Evolutionary conservation across 352 stramenopile species (phyloP).

Genomic region (Elongisporangium undulatum): DNA sequence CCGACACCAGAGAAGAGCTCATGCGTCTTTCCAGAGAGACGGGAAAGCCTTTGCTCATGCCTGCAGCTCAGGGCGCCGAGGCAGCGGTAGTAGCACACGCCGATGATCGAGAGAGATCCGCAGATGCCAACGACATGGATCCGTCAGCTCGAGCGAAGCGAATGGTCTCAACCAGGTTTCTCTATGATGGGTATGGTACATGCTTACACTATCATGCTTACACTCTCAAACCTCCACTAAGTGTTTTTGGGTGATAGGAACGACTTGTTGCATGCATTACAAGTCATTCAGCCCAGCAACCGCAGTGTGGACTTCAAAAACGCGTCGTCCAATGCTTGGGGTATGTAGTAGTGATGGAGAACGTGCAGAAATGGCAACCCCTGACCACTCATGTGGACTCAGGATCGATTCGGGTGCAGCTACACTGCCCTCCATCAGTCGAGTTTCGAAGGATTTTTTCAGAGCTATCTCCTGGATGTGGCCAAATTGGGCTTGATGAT

Average conservation of each 20-base stretch:
- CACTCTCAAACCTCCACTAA: not conserved
- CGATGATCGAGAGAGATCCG: not conserved
- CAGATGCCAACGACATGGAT: slow-evolving; percentile 1
- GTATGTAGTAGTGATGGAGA: slow-evolving; percentile 8
- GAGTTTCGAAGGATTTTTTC: slow-evolving; percentile 45
- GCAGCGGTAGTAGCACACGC: not conserved
- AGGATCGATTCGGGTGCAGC: slow-evolving; percentile 61
- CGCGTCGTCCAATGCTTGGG: slow-evolving; percentile 20
- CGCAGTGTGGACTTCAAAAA: slow-evolving; percentile 13
- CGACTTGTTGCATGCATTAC: slow-evolving; percentile 56
- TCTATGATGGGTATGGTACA: slow-evolving; percentile 53
- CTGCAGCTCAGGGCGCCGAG: not conserved
- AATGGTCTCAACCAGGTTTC: slow-evolving; percentile 30
- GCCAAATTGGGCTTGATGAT: slow-evolving; percentile 70
- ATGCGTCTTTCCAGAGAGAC: slow-evolving; percentile 47
- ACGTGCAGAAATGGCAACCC: not conserved
- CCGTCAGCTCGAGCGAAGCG: not conserved
- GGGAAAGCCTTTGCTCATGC: slow-evolving; percentile 24
- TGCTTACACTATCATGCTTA: not conserved
- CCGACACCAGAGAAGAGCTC: slow-evolving; percentile 67
- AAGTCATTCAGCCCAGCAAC: slow-evolving; percentile 55
- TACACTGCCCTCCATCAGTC: slow-evolving; percentile 30
- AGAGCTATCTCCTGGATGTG: slow-evolving; percentile 40
- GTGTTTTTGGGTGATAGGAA: slow-evolving; percentile 17
- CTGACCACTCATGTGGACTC: not conserved